Evolutionary conservation across 2,329 filamentous ascomycete species (phyloP), one percentile per base, ranked within the genome.

Genomic region (Colletotrichum sp.): DNA sequence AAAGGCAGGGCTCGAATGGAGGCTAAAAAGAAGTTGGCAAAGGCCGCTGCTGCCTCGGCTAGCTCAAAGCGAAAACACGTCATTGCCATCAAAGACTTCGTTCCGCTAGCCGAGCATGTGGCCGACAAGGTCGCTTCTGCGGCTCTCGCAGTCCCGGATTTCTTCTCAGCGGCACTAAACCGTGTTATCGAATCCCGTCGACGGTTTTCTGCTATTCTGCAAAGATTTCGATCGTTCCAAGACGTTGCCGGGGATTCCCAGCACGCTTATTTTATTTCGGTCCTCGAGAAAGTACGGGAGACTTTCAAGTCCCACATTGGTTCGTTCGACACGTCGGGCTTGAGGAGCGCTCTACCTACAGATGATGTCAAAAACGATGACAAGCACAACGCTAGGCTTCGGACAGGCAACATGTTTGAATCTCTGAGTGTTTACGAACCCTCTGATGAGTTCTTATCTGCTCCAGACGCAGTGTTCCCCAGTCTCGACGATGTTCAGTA

Each of bases 41-140:
- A 21, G 26, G 60, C 18, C 4, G 13, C 34, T 8, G 24, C 21
- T 5, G 21, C 57, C 15, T 10, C 36, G 4, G 3, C 36, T 10
- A 9, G 24, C 30, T 60, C 52, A 21, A 63, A 18, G 8, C 71
- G 79, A 28, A 83, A 82, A 39, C 83, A 86, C 65, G 81, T 83
- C 24, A 82, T 88, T 30, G 79, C 81, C 30, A 80, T 85, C 77
- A 83, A 83, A 32, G 84, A 87, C 60, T 87, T 87, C 57, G 75
- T 85, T 1, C 79, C 80, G 0, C 76, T 88, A 8, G 86, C 86
- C 24, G 78, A 86, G 49, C 84, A 81, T 75, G 83, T 88, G 34
- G 60, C 79, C 1, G 36, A 24, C 6, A 71, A 49, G 13, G 7
- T 21, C n/a, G 18, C 44, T 49, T 65, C 24, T 55, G 34, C 10